Conservation (phyloP, 208 protist species). For the Leishmania martiniquensis region DNA sequence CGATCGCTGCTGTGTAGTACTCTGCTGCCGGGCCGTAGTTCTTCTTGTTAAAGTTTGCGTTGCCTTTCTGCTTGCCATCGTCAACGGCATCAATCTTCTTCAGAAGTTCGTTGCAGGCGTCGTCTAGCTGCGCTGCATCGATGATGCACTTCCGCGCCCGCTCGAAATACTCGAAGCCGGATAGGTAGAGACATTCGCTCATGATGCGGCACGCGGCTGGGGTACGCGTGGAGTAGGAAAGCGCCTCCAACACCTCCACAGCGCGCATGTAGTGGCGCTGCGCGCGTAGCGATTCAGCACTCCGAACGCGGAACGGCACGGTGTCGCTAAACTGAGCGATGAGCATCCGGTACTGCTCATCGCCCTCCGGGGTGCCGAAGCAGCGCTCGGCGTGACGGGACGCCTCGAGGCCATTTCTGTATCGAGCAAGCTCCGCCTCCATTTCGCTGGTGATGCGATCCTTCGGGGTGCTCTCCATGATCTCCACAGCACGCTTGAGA, state of each 20-base stretch:
- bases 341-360: slow-evolving; percentile 83
- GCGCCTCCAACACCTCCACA: slow-evolving; percentile 67
- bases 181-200: slow-evolving; percentile 78
- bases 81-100: slow-evolving; percentile 77
- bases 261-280: slow-evolving; percentile 68
- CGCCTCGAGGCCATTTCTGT: slow-evolving; percentile 59
- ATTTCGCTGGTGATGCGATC: slow-evolving; percentile 41
- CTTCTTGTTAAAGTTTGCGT: slow-evolving; percentile 80
- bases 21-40: slow-evolving; percentile 72
- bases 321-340: slow-evolving; percentile 81
- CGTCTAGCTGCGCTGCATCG: slow-evolving; percentile 67
- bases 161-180: slow-evolving; percentile 89
- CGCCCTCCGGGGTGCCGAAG: slow-evolving; percentile 80
- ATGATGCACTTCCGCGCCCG: slow-evolving; percentile 52
- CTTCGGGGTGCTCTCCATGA: slow-evolving; percentile 60
- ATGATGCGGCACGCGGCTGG: slow-evolving; percentile 63
- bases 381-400: slow-evolving; percentile 57
- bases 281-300: slow-evolving; percentile 71
- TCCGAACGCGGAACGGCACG: slow-evolving; percentile 76
- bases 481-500: slow-evolving; percentile 56
- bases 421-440: slow-evolving; percentile 54
- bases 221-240: slow-evolving; percentile 51
- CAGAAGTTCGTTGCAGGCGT: slow-evolving; percentile 67
- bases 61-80: slow-evolving; percentile 89
- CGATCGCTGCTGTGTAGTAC: slow-evolving; percentile 82